Base-by-base conservation (phyloP, 768 basidiomycete genomes). In the Naematelia aurantialba region DNA sequence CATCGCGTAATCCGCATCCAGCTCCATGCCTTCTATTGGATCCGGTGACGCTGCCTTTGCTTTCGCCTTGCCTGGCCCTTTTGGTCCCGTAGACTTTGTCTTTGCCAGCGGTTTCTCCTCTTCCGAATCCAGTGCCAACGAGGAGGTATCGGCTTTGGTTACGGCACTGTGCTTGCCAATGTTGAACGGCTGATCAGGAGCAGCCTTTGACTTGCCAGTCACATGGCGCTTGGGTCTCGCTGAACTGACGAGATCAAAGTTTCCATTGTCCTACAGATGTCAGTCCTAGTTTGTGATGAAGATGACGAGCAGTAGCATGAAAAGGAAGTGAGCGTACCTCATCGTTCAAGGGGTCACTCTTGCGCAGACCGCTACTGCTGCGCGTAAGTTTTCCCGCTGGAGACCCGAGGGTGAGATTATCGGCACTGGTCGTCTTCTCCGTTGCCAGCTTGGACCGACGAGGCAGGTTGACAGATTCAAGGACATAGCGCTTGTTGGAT, bases 341-440 rank as follows among this genome's bases (percentile, higher is more conserved):
- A 26, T 57, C 61, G 22, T 63, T 60, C 1, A 51, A n/a, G 2
- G 17, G 24, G 44, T 68, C 62, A 25, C 34, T 58, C 26, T 60
- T 63, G 25, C 50, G 26, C 54, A 58, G 27, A n/a, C 4, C 27
- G 31, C 52, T 52, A 48, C 62, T 61, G 25, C 42, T 52, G 34
- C 58, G 59, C 8, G 34, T 39, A 5, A 48, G 53, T 52, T 60
- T 65, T 17, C 42, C 30, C 0, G 59, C 24, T 25, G 66, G 53
- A 2, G 67, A 68, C 11, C 61, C 67, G 11, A 73, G 65, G 4
- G 71, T 73, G 29, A 70, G 31, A 44, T 73, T 73, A 46, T 73
- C 71, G 1, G 59, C 55, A 45, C 69, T 70, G 2, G 54, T 61
- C 0, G 71, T 73, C 46, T 68, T 67, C 17, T 69, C 71, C 30